Conservation (phyloP, 176 grass and related monocot species). For the Oryza meyeriana region DNA sequence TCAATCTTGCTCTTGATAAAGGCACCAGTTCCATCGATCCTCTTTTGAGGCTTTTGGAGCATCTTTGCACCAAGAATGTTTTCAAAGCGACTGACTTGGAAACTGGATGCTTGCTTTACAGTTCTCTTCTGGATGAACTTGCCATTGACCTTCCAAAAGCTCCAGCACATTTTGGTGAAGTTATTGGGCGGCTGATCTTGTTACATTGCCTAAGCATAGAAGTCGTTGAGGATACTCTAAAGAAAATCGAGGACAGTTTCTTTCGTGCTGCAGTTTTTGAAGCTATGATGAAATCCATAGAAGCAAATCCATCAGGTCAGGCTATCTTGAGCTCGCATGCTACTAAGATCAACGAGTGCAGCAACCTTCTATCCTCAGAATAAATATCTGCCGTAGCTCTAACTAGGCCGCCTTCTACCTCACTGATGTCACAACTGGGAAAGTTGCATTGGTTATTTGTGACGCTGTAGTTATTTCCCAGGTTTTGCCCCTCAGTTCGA, state of each 20-base stretch:
- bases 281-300: constrained; percentile 38
- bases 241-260: constrained; percentile 55
- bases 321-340: constrained; percentile 38
- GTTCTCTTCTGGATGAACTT: constrained; percentile 63
- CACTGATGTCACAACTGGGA: background rate
- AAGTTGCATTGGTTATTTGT: background rate
- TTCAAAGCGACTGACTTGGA: constrained; percentile 50
- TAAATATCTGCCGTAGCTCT: background rate
- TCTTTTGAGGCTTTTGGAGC: constrained; percentile 55
- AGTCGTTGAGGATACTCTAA: constrained; percentile 48
- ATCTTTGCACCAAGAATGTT: constrained; percentile 50
- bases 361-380: constrained; percentile 29
- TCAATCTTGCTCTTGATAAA: constrained; percentile 67
- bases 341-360: constrained; percentile 43
- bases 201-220: constrained; percentile 41
- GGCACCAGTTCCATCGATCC: constrained; percentile 48
- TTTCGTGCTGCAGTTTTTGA: constrained; percentile 34
- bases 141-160: constrained; percentile 77
- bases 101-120: constrained; percentile 65
- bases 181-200: constrained; percentile 53
- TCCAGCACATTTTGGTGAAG: constrained; percentile 69
- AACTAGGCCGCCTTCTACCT: background rate
- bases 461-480: background rate
- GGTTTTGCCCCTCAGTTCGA: background rate
- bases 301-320: constrained; percentile 43